Evolutionary conservation across 2,329 filamentous ascomycete genomes (phyloP).

Genomic region (Pestalotiopsis fici): DNA sequence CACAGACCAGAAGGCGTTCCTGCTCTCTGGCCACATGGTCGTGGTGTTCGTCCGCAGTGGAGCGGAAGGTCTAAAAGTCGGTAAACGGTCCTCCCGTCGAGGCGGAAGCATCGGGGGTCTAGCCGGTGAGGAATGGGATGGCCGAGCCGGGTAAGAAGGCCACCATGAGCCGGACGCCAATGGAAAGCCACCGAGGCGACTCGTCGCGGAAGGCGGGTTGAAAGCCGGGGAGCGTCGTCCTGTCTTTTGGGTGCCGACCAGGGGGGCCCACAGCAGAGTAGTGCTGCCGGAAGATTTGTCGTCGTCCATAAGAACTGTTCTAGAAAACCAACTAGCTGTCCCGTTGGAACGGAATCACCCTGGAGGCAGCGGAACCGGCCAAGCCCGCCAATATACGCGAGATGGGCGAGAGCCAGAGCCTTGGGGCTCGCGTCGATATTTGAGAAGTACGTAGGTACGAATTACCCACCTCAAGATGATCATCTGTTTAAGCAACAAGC

Average conservation of each 20-base stretch:
- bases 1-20: not conserved
- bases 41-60: not conserved
- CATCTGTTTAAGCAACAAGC: not conserved
- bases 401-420: not conserved
- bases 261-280: not conserved
- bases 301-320: constrained; percentile 1
- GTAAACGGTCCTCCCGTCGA: not conserved
- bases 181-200: not conserved
- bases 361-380: not conserved
- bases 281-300: not conserved
- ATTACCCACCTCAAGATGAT: not conserved
- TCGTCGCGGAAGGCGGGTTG: constrained; percentile 3
- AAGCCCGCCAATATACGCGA: not conserved
- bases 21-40: not conserved
- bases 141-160: not conserved
- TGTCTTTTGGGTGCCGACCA: not conserved
- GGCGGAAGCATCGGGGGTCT: not conserved
- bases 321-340: constrained; percentile 4
- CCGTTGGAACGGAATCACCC: not conserved
- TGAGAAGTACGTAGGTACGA: not conserved
- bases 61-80: not conserved
- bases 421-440: not conserved
- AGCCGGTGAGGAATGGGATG: not conserved
- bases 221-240: not conserved
- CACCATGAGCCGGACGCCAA: not conserved